These are phyloP conservation scores for Kodamaea laetipori DNA, from an alignment of 805 yeast species.

Conservation along the genomic window DNA sequence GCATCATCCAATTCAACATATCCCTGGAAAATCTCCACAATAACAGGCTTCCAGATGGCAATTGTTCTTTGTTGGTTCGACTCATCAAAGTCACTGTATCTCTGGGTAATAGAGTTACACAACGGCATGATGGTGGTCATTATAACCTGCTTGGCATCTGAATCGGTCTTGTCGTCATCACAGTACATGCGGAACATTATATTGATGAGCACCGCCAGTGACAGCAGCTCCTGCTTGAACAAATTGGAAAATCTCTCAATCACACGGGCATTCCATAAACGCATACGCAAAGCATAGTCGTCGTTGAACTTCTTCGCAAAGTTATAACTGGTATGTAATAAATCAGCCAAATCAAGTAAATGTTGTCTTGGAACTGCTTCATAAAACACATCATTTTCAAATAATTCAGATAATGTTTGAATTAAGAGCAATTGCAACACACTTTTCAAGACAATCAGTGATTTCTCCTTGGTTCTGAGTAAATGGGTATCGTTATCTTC, in stretches of 20 bases:
- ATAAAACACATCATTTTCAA: constrained; percentile 70
- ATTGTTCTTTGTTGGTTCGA: constrained; percentile 78
- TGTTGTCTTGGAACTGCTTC: constrained; percentile 66
- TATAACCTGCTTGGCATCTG: constrained; percentile 47
- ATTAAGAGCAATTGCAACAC: constrained; percentile 87
- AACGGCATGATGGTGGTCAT: constrained; percentile 62
- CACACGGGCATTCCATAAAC: constrained; percentile 88
- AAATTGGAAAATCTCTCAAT: constrained; percentile 91
- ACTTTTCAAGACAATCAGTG: constrained; percentile 86
- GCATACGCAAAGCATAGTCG: constrained; percentile 82
- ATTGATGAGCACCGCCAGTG: constrained; percentile 84
- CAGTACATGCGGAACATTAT: constrained; percentile 79
- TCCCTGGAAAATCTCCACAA: constrained; percentile 83
- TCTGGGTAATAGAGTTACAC: constrained; percentile 68
- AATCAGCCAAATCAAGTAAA: constrained; percentile 57
- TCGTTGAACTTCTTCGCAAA: constrained; percentile 89
- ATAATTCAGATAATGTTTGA: constrained; percentile 78
- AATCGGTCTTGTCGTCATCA: constrained; percentile 55
- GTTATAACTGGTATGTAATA: constrained; percentile 68
- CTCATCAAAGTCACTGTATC: constrained; percentile 74
- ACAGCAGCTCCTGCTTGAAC: constrained; percentile 85
- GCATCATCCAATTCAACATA: constrained; percentile 72
- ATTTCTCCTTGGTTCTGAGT: constrained; percentile 56
- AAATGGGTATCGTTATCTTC: constrained; percentile 38
- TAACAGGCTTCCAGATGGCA: constrained; percentile 88